Percentiles rank a stretch among this genome's conserved stretches.
Evolutionary conservation across 176 grass and related monocot genomes (phyloP).

Genomic region (Carex cristatella): DNA sequence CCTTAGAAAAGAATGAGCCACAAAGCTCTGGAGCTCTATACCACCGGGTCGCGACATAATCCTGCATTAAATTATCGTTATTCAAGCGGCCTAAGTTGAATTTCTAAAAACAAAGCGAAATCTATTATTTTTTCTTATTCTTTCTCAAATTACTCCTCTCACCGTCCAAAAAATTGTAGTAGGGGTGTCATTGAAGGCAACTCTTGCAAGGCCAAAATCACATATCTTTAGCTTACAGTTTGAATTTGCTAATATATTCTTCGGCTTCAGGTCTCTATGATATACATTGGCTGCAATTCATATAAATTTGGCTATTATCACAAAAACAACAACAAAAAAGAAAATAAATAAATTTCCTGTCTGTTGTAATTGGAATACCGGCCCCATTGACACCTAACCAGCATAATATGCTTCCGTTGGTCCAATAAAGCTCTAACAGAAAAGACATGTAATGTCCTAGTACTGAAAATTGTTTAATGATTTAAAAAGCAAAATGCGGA

Average conservation of each 20-base stretch:
- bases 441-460: neutral
- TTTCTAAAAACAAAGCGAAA: neutral
- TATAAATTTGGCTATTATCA: conserved; percentile 30
- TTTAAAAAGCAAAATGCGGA: neutral
- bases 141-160: conserved; percentile 16
- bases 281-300: conserved; percentile 83
- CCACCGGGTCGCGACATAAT: conserved; percentile 99
- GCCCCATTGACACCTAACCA: neutral
- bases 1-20: conserved; percentile 98
- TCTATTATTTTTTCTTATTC: neutral
- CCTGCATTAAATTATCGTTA: conserved; percentile 38
- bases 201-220: conserved; percentile 96
- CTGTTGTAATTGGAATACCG: neutral
- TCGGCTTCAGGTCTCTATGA: conserved; percentile 95
- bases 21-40: conserved; percentile 99
- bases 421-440: neutral
- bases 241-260: conserved; percentile 97
- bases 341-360: neutral
- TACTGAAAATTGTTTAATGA: neutral
- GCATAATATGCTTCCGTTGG: neutral
- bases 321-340: neutral
- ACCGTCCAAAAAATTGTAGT: conserved; percentile 99
- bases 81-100: neutral
- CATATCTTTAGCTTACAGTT: conserved; percentile 99
- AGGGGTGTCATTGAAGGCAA: conserved; percentile 90